Base-by-base conservation (phyloP, 2,329 filamentous ascomycete genomes). In the Hypoxylon sp. region DNA sequence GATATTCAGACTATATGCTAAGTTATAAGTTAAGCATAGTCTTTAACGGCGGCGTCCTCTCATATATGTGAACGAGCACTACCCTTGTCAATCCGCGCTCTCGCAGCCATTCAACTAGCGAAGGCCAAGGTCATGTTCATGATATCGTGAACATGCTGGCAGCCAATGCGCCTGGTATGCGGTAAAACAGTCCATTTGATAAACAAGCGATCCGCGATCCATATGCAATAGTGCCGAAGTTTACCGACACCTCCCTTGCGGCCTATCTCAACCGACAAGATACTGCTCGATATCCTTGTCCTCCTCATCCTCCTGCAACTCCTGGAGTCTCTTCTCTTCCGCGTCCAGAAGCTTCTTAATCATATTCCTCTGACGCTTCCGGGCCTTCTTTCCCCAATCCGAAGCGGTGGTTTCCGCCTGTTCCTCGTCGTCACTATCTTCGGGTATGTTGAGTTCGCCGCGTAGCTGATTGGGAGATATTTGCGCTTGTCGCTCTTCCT, bases 251-350 rank as follows among this genome's bases (percentile, higher is more conserved):
- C 17, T 36, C 32, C 56, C 36, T 19, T 21, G 51, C 36, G 14
- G 32, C 36, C 36, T 10, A 7, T 46, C 60, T 66, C 48, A 76
- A 30, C 64, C 74, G 30, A 75, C 84, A 77, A 94, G 79, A 74
- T 91, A 88, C 79, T 94, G 90, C 76, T 89, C 86, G 72, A 94
- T 91, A 77, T 94, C 91, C 80, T 91, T 91, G 78, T 93, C 90
- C 66, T 91, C 88, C 71, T 92, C 85, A 64, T 90, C 87, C 72
- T 90, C 89, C 65, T 82, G 79, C 53, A 81, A 77, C 73, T 88
- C 84, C 71, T 85, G 82, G 72, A 87, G 79, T 74, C 80, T 79
- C 80, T 87, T 83, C 80, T 92, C 90, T 71, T 89, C 84, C 51
- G 84, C 86, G 73, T 89, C 89, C 67, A 92, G 79, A 74, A 91